phyloP scores from a whole-genome alignment of 2,329 filamentous ascomycete species.

The Fusarium drepaniforme region DNA sequence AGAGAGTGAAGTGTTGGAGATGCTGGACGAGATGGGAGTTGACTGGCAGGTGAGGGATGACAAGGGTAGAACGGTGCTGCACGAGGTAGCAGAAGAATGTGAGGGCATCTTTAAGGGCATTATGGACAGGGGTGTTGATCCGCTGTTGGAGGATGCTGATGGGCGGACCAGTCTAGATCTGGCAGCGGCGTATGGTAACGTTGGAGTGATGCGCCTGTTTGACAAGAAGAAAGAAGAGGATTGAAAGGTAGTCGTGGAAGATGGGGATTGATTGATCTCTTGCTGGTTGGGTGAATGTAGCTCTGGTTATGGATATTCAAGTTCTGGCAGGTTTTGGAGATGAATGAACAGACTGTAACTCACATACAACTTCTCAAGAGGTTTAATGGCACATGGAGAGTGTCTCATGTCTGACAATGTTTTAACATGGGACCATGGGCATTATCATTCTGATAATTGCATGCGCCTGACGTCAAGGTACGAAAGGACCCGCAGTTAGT shows the following conservation, averaged over 20 bases:
- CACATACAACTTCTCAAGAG: not conserved
- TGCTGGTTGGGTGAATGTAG: not conserved
- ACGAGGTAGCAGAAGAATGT: constrained; percentile 7
- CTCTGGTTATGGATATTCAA: not conserved
- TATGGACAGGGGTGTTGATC: constrained; percentile 20
- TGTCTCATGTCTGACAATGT: not conserved
- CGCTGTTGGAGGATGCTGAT: constrained; percentile 25
- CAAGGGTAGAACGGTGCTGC: constrained; percentile 19
- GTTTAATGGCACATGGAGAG: not conserved
- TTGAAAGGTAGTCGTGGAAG: not conserved
- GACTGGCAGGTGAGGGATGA: constrained; percentile 31
- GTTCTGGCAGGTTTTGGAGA: not conserved
- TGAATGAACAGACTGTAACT: not conserved
- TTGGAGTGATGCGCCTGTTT: constrained; percentile 24
- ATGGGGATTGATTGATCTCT: not conserved
- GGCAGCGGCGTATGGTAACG: constrained; percentile 6
- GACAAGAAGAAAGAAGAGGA: not conserved
- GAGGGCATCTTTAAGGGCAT: constrained; percentile 6
- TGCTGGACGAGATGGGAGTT: constrained; percentile 22
- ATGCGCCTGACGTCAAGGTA: not conserved
- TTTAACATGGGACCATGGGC: not conserved
- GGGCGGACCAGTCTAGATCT: constrained; percentile 28
- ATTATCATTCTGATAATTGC: not conserved
- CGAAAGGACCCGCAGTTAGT: not conserved
- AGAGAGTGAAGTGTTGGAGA: not conserved